Evolutionary conservation across 164 flowering plant species (phyloP), one percentile per base, ranked within the genome.

Genomic region (Nymphaea thermarum): DNA sequence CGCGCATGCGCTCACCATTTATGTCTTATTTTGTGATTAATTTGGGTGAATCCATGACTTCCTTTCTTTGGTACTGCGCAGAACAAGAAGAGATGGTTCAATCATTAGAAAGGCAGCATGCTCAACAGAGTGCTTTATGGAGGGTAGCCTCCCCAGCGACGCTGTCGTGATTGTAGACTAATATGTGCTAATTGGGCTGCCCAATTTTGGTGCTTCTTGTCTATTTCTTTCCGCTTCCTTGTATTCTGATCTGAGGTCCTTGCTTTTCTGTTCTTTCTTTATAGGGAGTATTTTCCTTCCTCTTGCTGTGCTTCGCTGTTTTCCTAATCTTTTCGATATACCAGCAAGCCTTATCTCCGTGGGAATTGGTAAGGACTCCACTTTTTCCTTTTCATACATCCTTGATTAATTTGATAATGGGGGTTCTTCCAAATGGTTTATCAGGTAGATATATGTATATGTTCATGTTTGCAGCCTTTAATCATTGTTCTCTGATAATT

Each of bases 51-150:
- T n/a, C 55, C 17, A 43, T 44, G 63, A 51, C 43, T 65, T 70
- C 16, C 17, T 71, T 14, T 60, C 43, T 57, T 12, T 12, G 64
- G 12, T 45, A 63, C 41, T 67, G 18, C 42, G 59, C 86, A 91
- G 98, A 88, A 63, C 98, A 91, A 72, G 98, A 94, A 76, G 92
- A 88, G 71, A 12, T 88, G 63, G 85, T 91, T 66, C 80, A 85
- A 66, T 86, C 90, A 2, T 74, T 83, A 8, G 96, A 94, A 70
- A 81, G 59, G 72, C 73, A 69, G 15, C 92, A 84, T 59, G 77
- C 84, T 60, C 83, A 81, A 71, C 95, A 89, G 75, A 85, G 89
- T 76, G 78, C 69, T 66, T 44, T 87, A 36, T 94, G 97, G 97
- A 83, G 88, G 87, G 96, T 91, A 77, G 5, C 47, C 62, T 68